Evolutionary conservation across 805 yeast genomes (phyloP).

Genomic region (Ogataea dorogensis): DNA sequence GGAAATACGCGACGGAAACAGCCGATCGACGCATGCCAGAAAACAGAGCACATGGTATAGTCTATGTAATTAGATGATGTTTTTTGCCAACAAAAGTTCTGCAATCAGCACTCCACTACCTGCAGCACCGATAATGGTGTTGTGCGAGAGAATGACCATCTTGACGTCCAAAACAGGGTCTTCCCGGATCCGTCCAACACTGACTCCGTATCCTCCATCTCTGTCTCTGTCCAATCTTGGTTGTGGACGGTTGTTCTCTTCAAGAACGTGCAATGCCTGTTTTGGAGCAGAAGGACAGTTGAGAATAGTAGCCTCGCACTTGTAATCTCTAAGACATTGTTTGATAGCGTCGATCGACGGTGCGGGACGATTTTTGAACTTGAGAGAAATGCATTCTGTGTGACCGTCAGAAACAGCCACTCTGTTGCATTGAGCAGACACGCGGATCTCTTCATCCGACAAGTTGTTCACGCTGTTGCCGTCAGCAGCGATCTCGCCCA

Average conservation of each 20-base stretch:
- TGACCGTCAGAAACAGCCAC: slow-evolving; percentile 98
- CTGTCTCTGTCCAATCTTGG: slow-evolving; percentile 96
- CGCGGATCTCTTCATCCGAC: slow-evolving; percentile 69
- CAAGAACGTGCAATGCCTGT: slow-evolving; percentile 87
- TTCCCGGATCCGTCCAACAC: slow-evolving; percentile 91
- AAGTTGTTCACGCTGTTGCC: slow-evolving; percentile 57
- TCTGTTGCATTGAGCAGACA: slow-evolving; percentile 95
- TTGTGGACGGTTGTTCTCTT: slow-evolving; percentile 92
- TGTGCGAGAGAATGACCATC: slow-evolving; percentile 97
- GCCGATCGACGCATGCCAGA: slow-evolving; percentile 9
- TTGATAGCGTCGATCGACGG: slow-evolving; percentile 85
- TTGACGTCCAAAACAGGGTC: slow-evolving; percentile 92
- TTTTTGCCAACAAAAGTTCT: slow-evolving; percentile 78
- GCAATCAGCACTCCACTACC: slow-evolving; percentile 97
- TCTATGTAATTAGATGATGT: slow-evolving; percentile 45
- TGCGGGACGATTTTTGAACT: slow-evolving; percentile 77
- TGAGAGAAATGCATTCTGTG: slow-evolving; percentile 88
- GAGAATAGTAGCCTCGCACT: slow-evolving; percentile 75
- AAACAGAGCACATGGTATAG: not conserved
- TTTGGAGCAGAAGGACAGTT: slow-evolving; percentile 93
- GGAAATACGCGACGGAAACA: slow-evolving; percentile 10
- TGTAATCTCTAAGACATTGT: slow-evolving; percentile 64
- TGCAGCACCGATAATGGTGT: slow-evolving; percentile 97
- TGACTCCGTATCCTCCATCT: slow-evolving; percentile 89
- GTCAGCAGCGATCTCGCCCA: slow-evolving; percentile 59